Conservation (phyloP, 1,139 yeast species). For the Blastobotrys ciferrii region DNA sequence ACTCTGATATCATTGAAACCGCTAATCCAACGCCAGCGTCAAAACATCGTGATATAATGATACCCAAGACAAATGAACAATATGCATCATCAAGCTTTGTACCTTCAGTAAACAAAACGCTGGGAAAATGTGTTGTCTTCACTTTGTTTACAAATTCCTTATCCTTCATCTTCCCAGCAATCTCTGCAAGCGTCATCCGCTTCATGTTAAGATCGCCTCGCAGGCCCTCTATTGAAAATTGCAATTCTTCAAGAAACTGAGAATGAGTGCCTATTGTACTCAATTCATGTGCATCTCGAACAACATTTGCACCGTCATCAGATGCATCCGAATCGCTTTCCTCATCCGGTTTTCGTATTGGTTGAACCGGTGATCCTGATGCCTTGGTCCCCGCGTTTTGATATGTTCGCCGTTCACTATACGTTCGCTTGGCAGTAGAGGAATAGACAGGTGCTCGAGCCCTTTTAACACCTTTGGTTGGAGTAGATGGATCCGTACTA, state of each 20-base stretch:
- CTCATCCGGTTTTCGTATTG: not conserved
- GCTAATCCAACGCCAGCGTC: slow-evolving; percentile 21
- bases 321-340: not conserved
- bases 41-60: slow-evolving; percentile 15
- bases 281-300: slow-evolving; percentile 32
- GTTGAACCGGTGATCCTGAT: not conserved
- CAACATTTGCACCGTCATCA: not conserved
- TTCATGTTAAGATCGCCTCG: slow-evolving; percentile 19
- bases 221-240: slow-evolving; percentile 41
- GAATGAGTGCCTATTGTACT: slow-evolving; percentile 41
- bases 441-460: slow-evolving; percentile 1
- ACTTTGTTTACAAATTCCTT: slow-evolving; percentile 27
- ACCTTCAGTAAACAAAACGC: slow-evolving; percentile 20
- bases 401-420: slow-evolving; percentile 6
- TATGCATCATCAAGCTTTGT: slow-evolving; percentile 13
- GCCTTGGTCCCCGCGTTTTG: not conserved
- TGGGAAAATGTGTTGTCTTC: slow-evolving; percentile 23
- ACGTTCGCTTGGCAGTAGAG: slow-evolving; percentile 1
- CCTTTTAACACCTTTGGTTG: not conserved
- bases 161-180: slow-evolving; percentile 27
- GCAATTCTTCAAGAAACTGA: slow-evolving; percentile 37
- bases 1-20: slow-evolving; percentile 14
- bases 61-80: slow-evolving; percentile 22
- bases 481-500: not conserved
- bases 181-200: slow-evolving; percentile 29